phyloP scores from a whole-genome alignment of 2,329 filamentous ascomycete genomes.

The Verticillium klebahnii region DNA sequence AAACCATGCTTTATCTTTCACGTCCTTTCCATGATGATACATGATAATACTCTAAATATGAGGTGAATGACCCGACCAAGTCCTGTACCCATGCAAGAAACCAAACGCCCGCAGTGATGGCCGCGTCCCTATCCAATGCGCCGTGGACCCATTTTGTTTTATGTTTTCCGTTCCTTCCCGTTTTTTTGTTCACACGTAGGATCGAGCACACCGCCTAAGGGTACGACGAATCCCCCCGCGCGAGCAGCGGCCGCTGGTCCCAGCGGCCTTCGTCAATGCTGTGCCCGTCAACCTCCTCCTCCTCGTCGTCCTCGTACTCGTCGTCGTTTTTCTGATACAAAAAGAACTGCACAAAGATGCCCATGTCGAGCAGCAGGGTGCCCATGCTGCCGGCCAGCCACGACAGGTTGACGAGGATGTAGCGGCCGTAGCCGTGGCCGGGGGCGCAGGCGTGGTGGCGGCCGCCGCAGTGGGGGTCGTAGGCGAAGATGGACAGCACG shows the following conservation, averaged over 20 bases:
- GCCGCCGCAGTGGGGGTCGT: slow-evolving; percentile 65
- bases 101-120: background rate
- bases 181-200: background rate
- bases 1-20: background rate
- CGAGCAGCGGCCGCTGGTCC: slow-evolving; percentile 27
- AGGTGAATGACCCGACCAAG: background rate
- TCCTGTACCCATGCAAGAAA: background rate
- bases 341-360: slow-evolving; percentile 89
- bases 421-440: slow-evolving; percentile 73
- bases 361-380: slow-evolving; percentile 77
- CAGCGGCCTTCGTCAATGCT: slow-evolving; percentile 26
- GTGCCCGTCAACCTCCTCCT: slow-evolving; percentile 19
- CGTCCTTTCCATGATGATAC: background rate
- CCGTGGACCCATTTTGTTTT: background rate
- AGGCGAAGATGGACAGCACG: slow-evolving; percentile 86
- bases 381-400: slow-evolving; percentile 90
- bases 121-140: background rate
- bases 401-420: slow-evolving; percentile 84
- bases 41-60: background rate
- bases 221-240: slow-evolving; percentile 13
- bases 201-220: background rate
- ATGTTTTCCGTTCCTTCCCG: background rate
- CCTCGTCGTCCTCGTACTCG: slow-evolving; percentile 19
- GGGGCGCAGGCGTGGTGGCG: slow-evolving; percentile 47
- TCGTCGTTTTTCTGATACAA: slow-evolving; percentile 59